phyloP scores from a whole-genome alignment of 768 basidiomycete genomes.

The Lanmaoa pseudosensibilis region DNA sequence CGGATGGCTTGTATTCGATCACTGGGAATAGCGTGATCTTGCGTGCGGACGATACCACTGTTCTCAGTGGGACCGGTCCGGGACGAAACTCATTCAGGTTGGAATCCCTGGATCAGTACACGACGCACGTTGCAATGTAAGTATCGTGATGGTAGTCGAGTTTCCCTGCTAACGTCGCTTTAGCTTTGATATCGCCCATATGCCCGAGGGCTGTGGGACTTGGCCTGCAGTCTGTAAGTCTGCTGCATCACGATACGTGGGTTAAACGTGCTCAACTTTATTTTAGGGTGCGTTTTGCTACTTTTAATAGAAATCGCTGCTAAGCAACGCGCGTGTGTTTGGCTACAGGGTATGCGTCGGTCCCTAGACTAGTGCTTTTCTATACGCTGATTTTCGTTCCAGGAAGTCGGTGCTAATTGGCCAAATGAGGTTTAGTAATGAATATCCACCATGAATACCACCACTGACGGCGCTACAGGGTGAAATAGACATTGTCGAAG shows the following conservation, averaged over 20 bases:
- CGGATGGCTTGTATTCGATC: constrained; percentile 56
- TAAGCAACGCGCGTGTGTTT: neutral
- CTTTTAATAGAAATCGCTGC: no score
- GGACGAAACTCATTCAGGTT: constrained; percentile 37
- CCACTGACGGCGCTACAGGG: constrained; percentile 12
- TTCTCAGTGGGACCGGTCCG: constrained; percentile 22
- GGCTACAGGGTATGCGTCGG: neutral
- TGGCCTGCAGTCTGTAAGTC: constrained; percentile 36
- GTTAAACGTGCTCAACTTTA: neutral
- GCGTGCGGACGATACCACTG: constrained; percentile 33
- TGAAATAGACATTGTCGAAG: constrained; percentile 32
- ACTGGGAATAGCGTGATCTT: constrained; percentile 38
- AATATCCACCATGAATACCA: neutral
- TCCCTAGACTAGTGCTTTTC: neutral
- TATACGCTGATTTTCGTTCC: neutral
- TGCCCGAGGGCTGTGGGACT: constrained; percentile 38
- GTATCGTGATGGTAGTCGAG: neutral
- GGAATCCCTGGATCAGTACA: constrained; percentile 27
- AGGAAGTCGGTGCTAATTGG: constrained; percentile 25
- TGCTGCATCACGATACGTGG: neutral
- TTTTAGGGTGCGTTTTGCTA: constrained; percentile 7
- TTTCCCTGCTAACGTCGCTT: neutral
- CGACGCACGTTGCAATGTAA: constrained; percentile 33
- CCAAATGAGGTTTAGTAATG: constrained; percentile 11
- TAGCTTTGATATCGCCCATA: constrained; percentile 34